Evolutionary conservation across 352 stramenopile species (phyloP).

Genomic region (Phytophthora pseudosyringae): DNA sequence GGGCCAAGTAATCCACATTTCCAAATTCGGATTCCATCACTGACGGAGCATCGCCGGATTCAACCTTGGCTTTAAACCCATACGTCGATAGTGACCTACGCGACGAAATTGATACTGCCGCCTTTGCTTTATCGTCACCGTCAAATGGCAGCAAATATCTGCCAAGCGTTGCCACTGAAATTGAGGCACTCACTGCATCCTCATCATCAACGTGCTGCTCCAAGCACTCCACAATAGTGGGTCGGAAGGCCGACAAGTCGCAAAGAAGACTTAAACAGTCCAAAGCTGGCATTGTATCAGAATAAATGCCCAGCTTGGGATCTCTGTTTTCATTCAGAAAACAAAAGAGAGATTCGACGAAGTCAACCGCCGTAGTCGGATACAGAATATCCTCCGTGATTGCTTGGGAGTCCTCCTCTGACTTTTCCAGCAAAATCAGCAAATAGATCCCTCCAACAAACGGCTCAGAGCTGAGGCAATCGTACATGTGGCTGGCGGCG

Average conservation of each 20-base stretch:
- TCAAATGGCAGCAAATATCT: constrained; percentile 82
- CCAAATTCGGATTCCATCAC: constrained; percentile 77
- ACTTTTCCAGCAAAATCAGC: constrained; percentile 71
- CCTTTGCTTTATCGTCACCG: constrained; percentile 52
- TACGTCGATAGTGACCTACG: constrained; percentile 77
- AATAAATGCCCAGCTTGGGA: constrained; percentile 76
- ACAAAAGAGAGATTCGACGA: constrained; percentile 70
- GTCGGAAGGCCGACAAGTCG: constrained; percentile 62
- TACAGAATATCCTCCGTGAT: constrained; percentile 68
- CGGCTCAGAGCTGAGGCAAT: constrained; percentile 75
- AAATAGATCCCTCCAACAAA: constrained; percentile 78
- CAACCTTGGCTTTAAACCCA: constrained; percentile 61
- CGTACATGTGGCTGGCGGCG: constrained; percentile 80
- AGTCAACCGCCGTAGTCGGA: constrained; percentile 55
- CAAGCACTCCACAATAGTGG: constrained; percentile 67
- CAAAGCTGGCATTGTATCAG: constrained; percentile 72
- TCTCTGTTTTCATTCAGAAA: constrained; percentile 86
- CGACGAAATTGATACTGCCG: constrained; percentile 77
- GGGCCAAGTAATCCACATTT: constrained; percentile 76
- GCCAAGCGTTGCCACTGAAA: constrained; percentile 77
- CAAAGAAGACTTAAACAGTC: constrained; percentile 76
- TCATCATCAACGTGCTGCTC: constrained; percentile 68
- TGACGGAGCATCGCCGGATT: constrained; percentile 35
- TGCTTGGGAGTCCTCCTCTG: constrained; percentile 45
- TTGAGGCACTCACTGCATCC: constrained; percentile 68